These are phyloP conservation scores for Fusarium incarnatum DNA, from an alignment of 2,329 filamentous ascomycete species.

Conservation along the genomic window DNA sequence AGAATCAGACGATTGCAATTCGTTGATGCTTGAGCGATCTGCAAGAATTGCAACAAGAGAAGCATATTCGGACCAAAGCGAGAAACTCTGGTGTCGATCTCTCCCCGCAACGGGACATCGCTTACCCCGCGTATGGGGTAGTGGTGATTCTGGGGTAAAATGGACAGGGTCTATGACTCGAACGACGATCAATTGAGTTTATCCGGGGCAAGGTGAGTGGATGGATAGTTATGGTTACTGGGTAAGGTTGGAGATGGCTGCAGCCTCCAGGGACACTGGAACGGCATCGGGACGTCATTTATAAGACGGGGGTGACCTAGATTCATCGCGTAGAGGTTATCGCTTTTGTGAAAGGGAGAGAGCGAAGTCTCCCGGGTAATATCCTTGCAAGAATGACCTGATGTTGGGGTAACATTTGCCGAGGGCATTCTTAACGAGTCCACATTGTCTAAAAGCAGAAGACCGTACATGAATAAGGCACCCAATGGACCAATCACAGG, in stretches of 20 bases:
- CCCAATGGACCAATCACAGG: background rate
- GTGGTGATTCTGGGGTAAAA: background rate
- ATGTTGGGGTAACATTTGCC: background rate
- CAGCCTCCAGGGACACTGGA: background rate
- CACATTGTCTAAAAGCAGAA: background rate
- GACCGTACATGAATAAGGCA: background rate
- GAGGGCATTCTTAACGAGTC: fast-evolving
- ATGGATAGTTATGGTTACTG: background rate
- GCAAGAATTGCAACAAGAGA: background rate
- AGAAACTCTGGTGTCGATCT: background rate
- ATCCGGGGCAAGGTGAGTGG: background rate
- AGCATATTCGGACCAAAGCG: background rate
- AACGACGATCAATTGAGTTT: background rate
- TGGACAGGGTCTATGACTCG: background rate
- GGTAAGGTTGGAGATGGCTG: background rate
- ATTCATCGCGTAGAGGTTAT: no score
- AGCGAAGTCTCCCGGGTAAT: no score
- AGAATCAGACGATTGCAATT: background rate
- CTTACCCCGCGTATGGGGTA: background rate
- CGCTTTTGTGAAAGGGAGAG: no score
- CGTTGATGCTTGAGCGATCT: background rate
- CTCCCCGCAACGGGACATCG: background rate
- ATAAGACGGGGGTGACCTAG: no score
- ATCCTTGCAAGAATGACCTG: fast-evolving
- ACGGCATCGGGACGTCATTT: background rate